phyloP scores from a whole-genome alignment of 768 basidiomycete genomes.

The Flagelloscypha sp. region DNA sequence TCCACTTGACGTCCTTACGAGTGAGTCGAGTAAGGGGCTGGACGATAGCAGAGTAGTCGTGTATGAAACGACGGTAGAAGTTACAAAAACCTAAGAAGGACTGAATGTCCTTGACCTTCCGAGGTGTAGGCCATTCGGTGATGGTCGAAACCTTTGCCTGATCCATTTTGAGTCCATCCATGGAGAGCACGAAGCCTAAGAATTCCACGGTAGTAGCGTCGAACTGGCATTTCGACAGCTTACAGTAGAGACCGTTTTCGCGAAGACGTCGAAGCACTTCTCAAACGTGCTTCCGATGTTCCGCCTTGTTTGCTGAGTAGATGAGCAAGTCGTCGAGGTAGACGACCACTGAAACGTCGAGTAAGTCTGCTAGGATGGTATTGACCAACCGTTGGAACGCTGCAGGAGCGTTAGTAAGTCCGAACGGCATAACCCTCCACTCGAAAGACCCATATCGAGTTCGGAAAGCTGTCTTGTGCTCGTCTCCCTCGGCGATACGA shows the following conservation, averaged over 20 bases:
- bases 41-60: conserved; percentile 23
- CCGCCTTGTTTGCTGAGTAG: conserved; percentile 8
- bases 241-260: conserved; percentile 22
- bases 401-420: conserved; percentile 30
- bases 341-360: conserved; percentile 28
- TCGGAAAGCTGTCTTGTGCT: conserved; percentile 37
- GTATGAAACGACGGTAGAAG: conserved; percentile 36
- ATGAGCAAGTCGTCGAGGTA: conserved; percentile 22
- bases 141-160: conserved; percentile 29
- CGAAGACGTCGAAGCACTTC: conserved; percentile 25
- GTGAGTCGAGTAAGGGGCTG: conserved; percentile 22
- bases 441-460: conserved; percentile 31
- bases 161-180: conserved; percentile 27
- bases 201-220: conserved; percentile 28
- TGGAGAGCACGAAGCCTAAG: conserved; percentile 30
- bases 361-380: conserved; percentile 26
- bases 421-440: conserved; percentile 29
- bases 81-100: conserved; percentile 37
- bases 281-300: conserved; percentile 19
- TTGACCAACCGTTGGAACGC: conserved; percentile 36
- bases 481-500: conserved; percentile 27
- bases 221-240: conserved; percentile 34
- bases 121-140: conserved; percentile 27
- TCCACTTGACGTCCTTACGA: conserved; percentile 14
- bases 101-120: conserved; percentile 23